These are phyloP conservation scores for Fusarium albidum DNA, from an alignment of 2,329 filamentous ascomycete species.

Conservation along the genomic window DNA sequence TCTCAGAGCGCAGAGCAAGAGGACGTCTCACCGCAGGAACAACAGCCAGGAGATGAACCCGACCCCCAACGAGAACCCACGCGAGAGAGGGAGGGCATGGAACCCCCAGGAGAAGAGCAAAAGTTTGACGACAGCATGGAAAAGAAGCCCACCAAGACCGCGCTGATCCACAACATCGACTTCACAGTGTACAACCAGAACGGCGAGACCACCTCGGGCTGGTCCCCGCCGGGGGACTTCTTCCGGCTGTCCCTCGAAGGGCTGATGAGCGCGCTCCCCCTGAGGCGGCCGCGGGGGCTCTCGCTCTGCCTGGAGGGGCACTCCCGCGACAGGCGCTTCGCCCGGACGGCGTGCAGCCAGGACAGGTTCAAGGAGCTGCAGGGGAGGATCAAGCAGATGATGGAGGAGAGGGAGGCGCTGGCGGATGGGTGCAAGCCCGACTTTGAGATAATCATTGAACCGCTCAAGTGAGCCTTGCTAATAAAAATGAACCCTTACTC, in stretches of 20 bases:
- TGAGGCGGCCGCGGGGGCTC: not conserved
- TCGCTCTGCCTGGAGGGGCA: not conserved
- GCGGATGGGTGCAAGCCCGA: not conserved
- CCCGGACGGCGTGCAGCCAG: not conserved
- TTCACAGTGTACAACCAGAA: constrained; percentile 4
- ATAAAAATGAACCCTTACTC: constrained; percentile 28
- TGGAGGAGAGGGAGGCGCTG: not conserved
- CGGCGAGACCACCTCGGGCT: not conserved
- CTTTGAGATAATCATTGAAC: constrained; percentile 5
- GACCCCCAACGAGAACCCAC: not conserved
- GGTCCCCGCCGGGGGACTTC: not conserved
- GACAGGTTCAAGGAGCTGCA: not conserved
- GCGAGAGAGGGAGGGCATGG: not conserved
- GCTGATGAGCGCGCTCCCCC: not conserved
- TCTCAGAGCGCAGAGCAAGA: not conserved
- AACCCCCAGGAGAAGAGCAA: not conserved
- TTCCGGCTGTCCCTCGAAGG: not conserved
- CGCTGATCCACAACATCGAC: constrained; percentile 2
- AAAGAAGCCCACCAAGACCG: not conserved
- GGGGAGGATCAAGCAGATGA: not conserved
- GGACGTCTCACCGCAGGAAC: not conserved
- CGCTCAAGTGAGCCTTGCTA: not conserved
- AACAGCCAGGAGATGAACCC: not conserved
- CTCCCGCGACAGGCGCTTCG: not conserved
- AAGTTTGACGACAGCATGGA: not conserved